These are phyloP conservation scores for Nakazawaea ernobii DNA, from an alignment of 805 yeast species.

Conservation along the genomic window DNA sequence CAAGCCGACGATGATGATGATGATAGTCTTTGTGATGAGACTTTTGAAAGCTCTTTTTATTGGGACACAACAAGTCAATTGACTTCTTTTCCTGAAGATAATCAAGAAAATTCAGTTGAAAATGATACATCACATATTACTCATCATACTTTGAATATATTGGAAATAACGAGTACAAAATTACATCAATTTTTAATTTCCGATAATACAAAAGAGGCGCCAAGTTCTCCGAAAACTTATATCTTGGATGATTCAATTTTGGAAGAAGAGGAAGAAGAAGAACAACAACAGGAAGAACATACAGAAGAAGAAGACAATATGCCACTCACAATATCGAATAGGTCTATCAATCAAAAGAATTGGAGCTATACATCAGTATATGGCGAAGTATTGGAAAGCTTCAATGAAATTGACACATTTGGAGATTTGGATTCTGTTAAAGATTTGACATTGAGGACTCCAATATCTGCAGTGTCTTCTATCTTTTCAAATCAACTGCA, in stretches of 20 bases:
- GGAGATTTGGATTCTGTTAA: neutral
- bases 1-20: neutral
- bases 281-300: neutral
- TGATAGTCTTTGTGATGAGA: neutral
- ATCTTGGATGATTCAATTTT: neutral
- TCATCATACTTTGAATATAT: neutral
- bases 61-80: neutral
- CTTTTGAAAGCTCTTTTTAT: neutral
- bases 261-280: neutral
- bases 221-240: neutral
- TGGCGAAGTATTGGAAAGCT: neutral
- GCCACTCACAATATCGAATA: neutral
- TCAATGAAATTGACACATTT: neutral
- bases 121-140: conserved; percentile 1
- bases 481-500: neutral
- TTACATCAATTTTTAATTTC: neutral
- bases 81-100: neutral
- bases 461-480: neutral
- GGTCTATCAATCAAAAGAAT: neutral
- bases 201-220: neutral
- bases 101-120: neutral
- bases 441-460: neutral
- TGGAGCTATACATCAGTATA: neutral
- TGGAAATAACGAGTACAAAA: neutral
- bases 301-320: neutral